phyloP scores from a whole-genome alignment of 352 stramenopile genomes.

The Blastocystis sp. region DNA sequence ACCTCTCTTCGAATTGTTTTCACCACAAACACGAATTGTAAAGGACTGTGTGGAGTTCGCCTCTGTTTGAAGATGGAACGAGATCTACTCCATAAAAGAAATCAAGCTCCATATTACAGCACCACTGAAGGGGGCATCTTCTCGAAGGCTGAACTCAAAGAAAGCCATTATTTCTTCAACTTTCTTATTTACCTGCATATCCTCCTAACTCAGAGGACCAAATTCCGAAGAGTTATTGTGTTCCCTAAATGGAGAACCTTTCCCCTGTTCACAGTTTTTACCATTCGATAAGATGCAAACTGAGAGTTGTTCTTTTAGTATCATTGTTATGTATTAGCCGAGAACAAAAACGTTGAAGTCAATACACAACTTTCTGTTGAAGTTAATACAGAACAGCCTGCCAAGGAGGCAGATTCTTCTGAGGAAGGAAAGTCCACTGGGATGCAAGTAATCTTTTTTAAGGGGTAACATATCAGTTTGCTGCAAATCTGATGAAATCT shows the following conservation, averaged over 20 bases:
- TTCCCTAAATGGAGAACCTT: too few species aligned
- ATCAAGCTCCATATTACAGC: neutral
- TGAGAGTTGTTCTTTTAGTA: neutral
- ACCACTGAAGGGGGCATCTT: neutral
- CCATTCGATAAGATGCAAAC: neutral
- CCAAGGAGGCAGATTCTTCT: neutral
- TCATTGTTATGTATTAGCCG: neutral
- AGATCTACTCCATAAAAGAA: neutral
- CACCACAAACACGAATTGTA: neutral
- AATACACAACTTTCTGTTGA: neutral
- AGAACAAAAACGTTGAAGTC: neutral
- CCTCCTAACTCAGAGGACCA: too few species aligned
- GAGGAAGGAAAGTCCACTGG: neutral
- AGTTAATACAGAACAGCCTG: neutral
- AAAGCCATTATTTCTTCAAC: constrained; percentile 16
- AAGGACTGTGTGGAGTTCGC: neutral
- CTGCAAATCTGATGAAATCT: constrained; percentile 46
- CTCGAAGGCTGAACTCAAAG: constrained; percentile 32
- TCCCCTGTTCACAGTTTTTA: too few species aligned
- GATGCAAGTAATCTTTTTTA: neutral
- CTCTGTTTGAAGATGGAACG: neutral
- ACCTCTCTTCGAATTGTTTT: neutral
- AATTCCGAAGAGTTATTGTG: too few species aligned
- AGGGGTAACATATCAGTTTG: neutral
- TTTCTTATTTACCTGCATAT: neutral